Evolutionary conservation across 345 rosid species (phyloP), one percentile per base, ranked within the genome.

Genomic region (Draba incana): DNA sequence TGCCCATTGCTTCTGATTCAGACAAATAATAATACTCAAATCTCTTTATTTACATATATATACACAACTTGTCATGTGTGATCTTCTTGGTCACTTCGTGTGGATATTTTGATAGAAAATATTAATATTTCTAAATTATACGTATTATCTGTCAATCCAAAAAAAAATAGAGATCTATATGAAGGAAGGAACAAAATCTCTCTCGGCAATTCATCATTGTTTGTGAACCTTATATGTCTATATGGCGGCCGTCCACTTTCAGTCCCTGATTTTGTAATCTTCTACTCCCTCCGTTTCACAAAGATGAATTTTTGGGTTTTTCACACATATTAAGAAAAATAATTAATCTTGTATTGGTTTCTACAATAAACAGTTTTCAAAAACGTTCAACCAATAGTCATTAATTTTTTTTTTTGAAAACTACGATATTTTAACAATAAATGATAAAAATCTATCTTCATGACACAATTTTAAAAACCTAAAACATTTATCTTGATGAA

Each of bases 191-290:
- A 73, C 67, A 42, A 73, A 58, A 65, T 0, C 48, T 12, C 48
- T 71, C 46, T 44, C 37, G 67, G 67, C 62, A 73, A 66, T 66
- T 74, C 77, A 74, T 73, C 56, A 73, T 66, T 66, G 67, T 58
- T 8, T 59, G 41, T 73, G 56, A 73, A 59, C 77, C 78, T 75
- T 75, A 54, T 74, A 61, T 69, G 63, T 8, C 68, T 28, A 28
- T 67, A 60, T 57, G 65, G 75, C 78, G 70, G 69, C 69, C 69
- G 39, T 31, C 14, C 51, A 28, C 13, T 51, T 57, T 49, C 71
- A 42, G 25, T 41, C 54, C 12, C 57, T 24, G n/a, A 47, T 41
- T 64, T 49, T 49, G 51, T 49, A 72, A n/a, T 64, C 28, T 37
- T 49, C 4, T 20, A 20, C 20, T 20, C 20, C 20, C 20, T 20